Base-by-base conservation (phyloP, 176 grass and related monocot species). In the Oryza australiensis region DNA sequence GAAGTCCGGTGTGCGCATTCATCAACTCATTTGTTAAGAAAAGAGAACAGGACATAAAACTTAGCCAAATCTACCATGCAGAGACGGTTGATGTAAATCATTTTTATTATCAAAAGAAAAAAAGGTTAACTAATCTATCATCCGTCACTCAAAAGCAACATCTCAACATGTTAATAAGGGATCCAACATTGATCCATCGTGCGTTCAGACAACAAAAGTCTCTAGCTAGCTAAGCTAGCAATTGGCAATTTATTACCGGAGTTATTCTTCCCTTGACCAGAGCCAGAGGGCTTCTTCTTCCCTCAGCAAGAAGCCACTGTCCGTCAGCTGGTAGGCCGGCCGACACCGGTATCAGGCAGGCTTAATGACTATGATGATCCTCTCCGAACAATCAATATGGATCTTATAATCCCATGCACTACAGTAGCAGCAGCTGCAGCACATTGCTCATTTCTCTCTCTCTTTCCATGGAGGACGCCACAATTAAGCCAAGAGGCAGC, bases 401-500 rank as follows among this genome's bases (percentile, higher is more conserved):
- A 49, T 42, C 43, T 72, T 20, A 20, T 26, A 38, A 29, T 29
- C 68, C 1, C 22, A 73, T 42, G 68, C 49, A 77, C 48, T 20
- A 37, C 35, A 37, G 2, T 72, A 59, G 55, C 22, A 53, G 9
- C 49, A 40, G 55, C 9, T 46, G 22, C 9, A 29, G 40, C 4
- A 51, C 49, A 53, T 59, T 33, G 28, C 38, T 18, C 16, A 43
- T 9, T 12, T 84, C 18, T 66, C 55, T 55, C 29, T 29, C 29
- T 37, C 35, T 37, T 7, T 8, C 20, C 0, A 41, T 59, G 77
- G 68, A 84, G 34, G 26, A 59, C 76, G 66, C 59, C 10, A 18
- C 15, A 80, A 26, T 86, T 59, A 86, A 23, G 33, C 68, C 45
- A 57, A 68, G 77, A 80, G 84, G 62, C 70, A 45, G 62, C 76